Conservation (phyloP, 345 rosid genomes). For the Ricinus communis region DNA sequence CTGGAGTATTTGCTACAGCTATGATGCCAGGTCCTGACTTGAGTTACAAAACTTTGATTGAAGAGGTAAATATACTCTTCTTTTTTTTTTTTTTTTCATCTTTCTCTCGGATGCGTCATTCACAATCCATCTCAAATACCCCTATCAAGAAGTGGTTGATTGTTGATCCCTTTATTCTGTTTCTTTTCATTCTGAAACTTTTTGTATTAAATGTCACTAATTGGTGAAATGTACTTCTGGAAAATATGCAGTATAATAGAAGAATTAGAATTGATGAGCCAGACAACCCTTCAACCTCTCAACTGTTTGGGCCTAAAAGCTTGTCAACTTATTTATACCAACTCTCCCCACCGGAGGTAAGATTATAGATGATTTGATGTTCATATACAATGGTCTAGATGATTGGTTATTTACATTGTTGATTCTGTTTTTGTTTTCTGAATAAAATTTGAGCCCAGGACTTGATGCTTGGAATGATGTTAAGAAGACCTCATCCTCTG, state of each 20-base stretch:
- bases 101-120: too few relatives aligned
- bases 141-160: too few relatives aligned
- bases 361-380: too few relatives aligned
- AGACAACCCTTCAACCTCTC: constrained; percentile 25
- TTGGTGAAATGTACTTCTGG: background rate
- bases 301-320: constrained; percentile 14
- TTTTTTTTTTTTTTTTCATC: too few relatives aligned
- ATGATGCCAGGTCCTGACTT: constrained; percentile 38
- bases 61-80: constrained; percentile 9
- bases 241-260: constrained; percentile 9
- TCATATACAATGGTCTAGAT: too few relatives aligned
- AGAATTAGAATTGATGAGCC: constrained; percentile 15
- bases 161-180: too few relatives aligned
- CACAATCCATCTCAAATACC: too few relatives aligned
- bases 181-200: too few relatives aligned
- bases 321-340: constrained; percentile 32
- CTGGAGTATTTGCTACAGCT: constrained; percentile 37
- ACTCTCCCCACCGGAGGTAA: constrained; percentile 44
- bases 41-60: constrained; percentile 2
- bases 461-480: constrained; percentile 6
- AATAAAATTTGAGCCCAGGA: constrained; percentile 11
- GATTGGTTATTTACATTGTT: background rate
- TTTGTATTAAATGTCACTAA: too few relatives aligned
- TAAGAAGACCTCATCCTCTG: constrained; percentile 5
- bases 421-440: too few relatives aligned